Percentiles rank a stretch among this genome's conserved stretches.
Evolutionary conservation across 2,329 filamentous ascomycete genomes (phyloP).

Genomic region (Aspergillus sp.): DNA sequence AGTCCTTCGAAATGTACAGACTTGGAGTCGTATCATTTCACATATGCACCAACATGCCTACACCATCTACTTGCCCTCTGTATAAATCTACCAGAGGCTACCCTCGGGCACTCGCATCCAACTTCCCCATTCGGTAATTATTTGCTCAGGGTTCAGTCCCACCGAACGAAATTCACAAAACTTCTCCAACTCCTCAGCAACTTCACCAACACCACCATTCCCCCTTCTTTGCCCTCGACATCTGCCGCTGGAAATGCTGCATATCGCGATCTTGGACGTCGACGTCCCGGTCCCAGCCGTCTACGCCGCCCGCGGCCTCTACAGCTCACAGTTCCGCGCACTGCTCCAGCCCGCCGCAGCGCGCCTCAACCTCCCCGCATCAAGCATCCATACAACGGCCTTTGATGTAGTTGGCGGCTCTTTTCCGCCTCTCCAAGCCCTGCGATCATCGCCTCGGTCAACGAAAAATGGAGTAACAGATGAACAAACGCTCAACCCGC

Average conservation of each 20-base stretch:
- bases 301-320: slow-evolving; percentile 34
- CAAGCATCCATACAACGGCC: slow-evolving; percentile 29
- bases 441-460: slow-evolving; percentile 18
- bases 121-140: slow-evolving; percentile 10
- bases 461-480: not conserved
- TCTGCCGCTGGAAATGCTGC: slow-evolving; percentile 18
- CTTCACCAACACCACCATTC: not conserved
- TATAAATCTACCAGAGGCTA: not conserved
- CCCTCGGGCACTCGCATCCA: slow-evolving; percentile 1
- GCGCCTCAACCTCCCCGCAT: slow-evolving; percentile 21
- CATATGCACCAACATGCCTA: not conserved
- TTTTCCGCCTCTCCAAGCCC: slow-evolving; percentile 25
- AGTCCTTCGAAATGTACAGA: not conserved
- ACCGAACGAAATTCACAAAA: not conserved
- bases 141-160: not conserved
- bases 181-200: not conserved
- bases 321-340: slow-evolving; percentile 35
- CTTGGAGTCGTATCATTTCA: not conserved
- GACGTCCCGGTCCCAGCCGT: slow-evolving; percentile 35
- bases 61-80: not conserved
- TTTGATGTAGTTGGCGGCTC: slow-evolving; percentile 34
- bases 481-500: slow-evolving; percentile 3
- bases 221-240: not conserved
- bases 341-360: slow-evolving; percentile 32
- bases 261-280: slow-evolving; percentile 38